These are phyloP conservation scores for Mucor racemosus DNA, from an alignment of 371 early-diverging fungal species.

Conservation along the genomic window DNA sequence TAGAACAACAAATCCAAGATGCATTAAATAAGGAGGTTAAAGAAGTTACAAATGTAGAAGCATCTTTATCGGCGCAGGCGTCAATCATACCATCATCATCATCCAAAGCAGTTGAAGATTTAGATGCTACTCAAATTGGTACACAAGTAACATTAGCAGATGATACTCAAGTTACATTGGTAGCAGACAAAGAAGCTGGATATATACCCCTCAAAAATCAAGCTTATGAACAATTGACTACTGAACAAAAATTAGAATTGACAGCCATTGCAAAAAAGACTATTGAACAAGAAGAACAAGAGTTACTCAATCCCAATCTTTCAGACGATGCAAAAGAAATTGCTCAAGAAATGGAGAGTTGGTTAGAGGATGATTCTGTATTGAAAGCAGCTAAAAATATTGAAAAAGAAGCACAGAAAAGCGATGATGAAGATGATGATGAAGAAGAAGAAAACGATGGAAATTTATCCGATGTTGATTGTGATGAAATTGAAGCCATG, in stretches of 20 bases:
- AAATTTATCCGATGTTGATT: conserved; percentile 71
- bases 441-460: conserved; percentile 15
- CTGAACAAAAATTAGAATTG: conserved; percentile 16
- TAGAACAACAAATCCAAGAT: conserved; percentile 11
- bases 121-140: conserved; percentile 22
- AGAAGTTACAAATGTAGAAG: conserved; percentile 3
- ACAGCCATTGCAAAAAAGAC: conserved; percentile 21
- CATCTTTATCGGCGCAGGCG: conserved; percentile 9
- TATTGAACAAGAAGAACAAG: conserved; percentile 31
- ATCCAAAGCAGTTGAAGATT: not conserved
- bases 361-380: conserved; percentile 36
- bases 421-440: conserved; percentile 14
- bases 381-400: conserved; percentile 37
- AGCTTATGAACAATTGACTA: conserved; percentile 5
- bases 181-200: conserved; percentile 2
- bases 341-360: conserved; percentile 50
- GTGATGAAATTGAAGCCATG: conserved; percentile 76
- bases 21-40: conserved; percentile 16
- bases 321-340: conserved; percentile 33
- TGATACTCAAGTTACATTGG: conserved; percentile 9
- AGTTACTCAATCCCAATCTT: conserved; percentile 24
- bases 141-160: conserved; percentile 4
- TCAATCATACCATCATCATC: not conserved
- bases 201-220: conserved; percentile 11
- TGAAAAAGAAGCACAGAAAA: conserved; percentile 35